A percentile compares a stretch with the other conserved stretches of the same genome.
Conservation (phyloP, 2,329 filamentous ascomycete species). For the Camillea tinctor region DNA sequence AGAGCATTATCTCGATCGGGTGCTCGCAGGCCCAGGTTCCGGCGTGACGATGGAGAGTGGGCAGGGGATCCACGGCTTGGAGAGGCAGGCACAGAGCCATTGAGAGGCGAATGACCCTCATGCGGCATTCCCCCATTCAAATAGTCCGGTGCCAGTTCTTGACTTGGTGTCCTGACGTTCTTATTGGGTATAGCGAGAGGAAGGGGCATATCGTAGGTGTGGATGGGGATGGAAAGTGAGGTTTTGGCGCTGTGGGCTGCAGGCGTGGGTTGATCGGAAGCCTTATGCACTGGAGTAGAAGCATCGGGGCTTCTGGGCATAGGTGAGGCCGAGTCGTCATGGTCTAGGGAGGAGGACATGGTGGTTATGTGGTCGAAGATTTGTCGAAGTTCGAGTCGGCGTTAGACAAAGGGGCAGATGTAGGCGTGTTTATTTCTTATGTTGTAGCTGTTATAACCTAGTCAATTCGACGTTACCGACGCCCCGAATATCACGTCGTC, state of each 20-base stretch:
- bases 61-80: conserved; percentile 15
- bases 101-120: conserved; percentile 28
- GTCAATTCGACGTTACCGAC: neutral
- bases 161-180: conserved; percentile 11
- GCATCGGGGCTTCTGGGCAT: conserved; percentile 32
- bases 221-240: conserved; percentile 22
- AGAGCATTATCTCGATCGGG: conserved; percentile 19
- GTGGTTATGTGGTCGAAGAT: conserved; percentile 7
- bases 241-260: conserved; percentile 24
- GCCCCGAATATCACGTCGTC: neutral
- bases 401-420: neutral
- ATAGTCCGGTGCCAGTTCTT: conserved; percentile 36
- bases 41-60: conserved; percentile 21
- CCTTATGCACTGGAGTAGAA: conserved; percentile 23
- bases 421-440: neutral
- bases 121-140: conserved; percentile 37
- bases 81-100: conserved; percentile 13
- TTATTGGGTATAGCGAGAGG: conserved; percentile 24
- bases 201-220: conserved; percentile 17
- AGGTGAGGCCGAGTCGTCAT: conserved; percentile 36
- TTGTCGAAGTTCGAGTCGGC: neutral
- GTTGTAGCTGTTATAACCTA: neutral
- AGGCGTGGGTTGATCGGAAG: conserved; percentile 22
- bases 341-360: conserved; percentile 23
- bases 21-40: conserved; percentile 8